These are phyloP conservation scores for Diplotaxis tenuifolia DNA, from an alignment of 345 rosid species.

Conservation along the genomic window DNA sequence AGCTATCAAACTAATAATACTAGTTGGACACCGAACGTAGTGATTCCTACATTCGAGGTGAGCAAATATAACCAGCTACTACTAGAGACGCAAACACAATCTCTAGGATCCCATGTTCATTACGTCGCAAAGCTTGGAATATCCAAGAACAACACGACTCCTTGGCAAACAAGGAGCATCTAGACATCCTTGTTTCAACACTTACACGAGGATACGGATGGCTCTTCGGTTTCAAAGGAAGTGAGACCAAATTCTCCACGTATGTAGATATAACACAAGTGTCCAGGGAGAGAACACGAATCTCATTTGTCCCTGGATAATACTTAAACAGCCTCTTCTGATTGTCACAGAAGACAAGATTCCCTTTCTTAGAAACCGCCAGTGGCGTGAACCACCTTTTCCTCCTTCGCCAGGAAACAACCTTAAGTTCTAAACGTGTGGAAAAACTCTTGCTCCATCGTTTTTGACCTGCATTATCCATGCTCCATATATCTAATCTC, in stretches of 20 bases:
- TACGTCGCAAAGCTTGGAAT: not conserved
- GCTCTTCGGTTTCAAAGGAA: not conserved
- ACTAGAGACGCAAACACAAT: not conserved
- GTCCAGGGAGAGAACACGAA: not conserved
- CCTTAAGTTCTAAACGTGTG: not conserved
- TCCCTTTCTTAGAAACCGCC: not conserved
- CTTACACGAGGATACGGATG: not conserved
- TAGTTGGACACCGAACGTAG: constrained; percentile 6
- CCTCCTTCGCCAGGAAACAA: not conserved
- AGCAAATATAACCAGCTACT: constrained; percentile 11
- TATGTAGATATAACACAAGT: not conserved
- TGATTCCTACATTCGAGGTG: not conserved
- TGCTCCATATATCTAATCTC: not conserved
- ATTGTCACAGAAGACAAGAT: not conserved
- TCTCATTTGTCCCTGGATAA: not conserved
- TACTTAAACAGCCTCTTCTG: not conserved
- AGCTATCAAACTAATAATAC: not conserved
- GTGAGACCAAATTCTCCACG: not conserved
- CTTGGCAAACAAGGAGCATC: not conserved
- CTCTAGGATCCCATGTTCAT: not conserved
- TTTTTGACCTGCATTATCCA: not conserved
- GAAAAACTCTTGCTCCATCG: not conserved
- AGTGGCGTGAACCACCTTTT: not conserved
- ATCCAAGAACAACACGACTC: not conserved
- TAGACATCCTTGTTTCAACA: not conserved